Percentiles rank a stretch among this genome's conserved stretches.
phyloP scores from a whole-genome alignment of 305 asterid species.

The Ilex paraguariensis region DNA sequence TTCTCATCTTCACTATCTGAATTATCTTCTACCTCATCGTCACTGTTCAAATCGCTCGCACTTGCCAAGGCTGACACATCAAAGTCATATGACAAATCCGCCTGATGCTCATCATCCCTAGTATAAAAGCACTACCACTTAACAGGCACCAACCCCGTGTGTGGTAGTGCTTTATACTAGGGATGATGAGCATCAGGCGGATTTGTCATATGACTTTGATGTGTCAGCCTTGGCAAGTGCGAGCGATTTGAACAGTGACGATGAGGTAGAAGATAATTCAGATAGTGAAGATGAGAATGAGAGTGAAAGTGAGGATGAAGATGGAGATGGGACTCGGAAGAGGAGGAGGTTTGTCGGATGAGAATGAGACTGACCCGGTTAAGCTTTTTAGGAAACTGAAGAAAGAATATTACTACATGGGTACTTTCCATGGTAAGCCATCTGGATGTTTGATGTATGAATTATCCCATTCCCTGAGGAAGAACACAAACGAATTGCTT shows the following conservation, averaged over 20 bases:
- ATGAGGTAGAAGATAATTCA: constrained; percentile 62
- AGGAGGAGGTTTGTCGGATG: constrained; percentile 51
- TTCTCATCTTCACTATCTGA: constrained; percentile 57
- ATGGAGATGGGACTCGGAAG: constrained; percentile 48
- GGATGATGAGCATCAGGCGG: constrained; percentile 84
- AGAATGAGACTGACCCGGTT: constrained; percentile 51
- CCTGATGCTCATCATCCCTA: constrained; percentile 71
- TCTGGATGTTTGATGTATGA: constrained; percentile 98
- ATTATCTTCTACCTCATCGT: constrained; percentile 69
- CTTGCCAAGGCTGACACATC: constrained; percentile 83
- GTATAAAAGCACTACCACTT: constrained; percentile 90
- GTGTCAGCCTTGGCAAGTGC: constrained; percentile 81
- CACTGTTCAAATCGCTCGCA: constrained; percentile 77
- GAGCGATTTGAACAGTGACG: constrained; percentile 77
- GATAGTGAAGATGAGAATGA: constrained; percentile 64
- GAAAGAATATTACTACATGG: constrained; percentile 79
- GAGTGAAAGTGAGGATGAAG: constrained; percentile 51
- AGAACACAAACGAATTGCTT: constrained; percentile 73
- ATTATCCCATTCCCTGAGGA: constrained; percentile 65
- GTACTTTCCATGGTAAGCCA: constrained; percentile 94
- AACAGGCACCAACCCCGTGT: too few species aligned
- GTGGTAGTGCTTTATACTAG: constrained; percentile 79
- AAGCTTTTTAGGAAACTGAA: constrained; percentile 73
- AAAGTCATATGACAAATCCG: constrained; percentile 77
- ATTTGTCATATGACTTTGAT: constrained; percentile 77